These are phyloP conservation scores for Wickerhamomyces rabaulensis DNA, from an alignment of 805 yeast genomes.

Conservation along the genomic window DNA sequence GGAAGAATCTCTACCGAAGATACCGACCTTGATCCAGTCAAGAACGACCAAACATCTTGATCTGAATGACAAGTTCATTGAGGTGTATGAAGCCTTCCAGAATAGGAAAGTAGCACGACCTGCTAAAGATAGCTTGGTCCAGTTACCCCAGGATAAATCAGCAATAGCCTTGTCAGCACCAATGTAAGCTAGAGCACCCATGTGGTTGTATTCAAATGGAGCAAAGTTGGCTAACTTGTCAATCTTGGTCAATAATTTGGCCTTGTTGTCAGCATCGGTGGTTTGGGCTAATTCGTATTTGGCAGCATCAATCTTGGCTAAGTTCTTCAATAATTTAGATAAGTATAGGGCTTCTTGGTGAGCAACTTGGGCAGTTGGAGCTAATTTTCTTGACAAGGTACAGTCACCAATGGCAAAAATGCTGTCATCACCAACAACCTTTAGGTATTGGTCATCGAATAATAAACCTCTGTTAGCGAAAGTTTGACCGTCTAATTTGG, in stretches of 20 bases:
- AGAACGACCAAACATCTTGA: constrained; percentile 80
- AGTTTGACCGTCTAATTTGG: constrained; percentile 68
- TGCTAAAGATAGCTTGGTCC: constrained; percentile 75
- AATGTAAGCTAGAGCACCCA: constrained; percentile 91
- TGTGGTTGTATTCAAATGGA: constrained; percentile 77
- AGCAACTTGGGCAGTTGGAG: constrained; percentile 98
- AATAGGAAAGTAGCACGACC: constrained; percentile 85
- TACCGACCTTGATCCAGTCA: constrained; percentile 84
- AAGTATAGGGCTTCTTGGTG: constrained; percentile 87
- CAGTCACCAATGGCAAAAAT: constrained; percentile 94
- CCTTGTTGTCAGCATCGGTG: constrained; percentile 36
- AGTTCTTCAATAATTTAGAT: constrained; percentile 63
- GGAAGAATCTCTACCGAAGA: constrained; percentile 84
- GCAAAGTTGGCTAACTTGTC: constrained; percentile 43
- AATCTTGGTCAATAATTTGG: constrained; percentile 34
- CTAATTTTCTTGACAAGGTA: constrained; percentile 77
- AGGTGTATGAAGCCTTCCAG: constrained; percentile 92
- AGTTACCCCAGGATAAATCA: constrained; percentile 74
- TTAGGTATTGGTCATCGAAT: constrained; percentile 68
- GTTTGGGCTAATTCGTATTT: constrained; percentile 35
- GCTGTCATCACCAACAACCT: constrained; percentile 70
- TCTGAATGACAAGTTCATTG: constrained; percentile 86
- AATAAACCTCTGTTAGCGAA: constrained; percentile 87
- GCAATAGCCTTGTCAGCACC: constrained; percentile 94
- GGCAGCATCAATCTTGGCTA: constrained; percentile 55